These are phyloP conservation scores for Ceratobasidium sp. DNA, from an alignment of 1,284 basidiomycete species.

Conservation along the genomic window DNA sequence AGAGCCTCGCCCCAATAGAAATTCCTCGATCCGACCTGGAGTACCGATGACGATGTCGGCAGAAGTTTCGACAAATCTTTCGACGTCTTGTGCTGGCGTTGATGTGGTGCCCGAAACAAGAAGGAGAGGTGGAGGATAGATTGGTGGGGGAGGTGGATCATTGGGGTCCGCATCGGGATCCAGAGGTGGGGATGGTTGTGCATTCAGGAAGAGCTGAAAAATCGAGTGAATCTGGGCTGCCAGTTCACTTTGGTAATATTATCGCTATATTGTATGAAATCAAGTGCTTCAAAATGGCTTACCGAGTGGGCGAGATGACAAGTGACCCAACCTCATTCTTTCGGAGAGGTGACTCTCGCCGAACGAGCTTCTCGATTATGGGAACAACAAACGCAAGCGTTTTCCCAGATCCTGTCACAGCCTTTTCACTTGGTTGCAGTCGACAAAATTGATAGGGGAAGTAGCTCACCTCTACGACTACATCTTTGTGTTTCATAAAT, in stretches of 20 bases:
- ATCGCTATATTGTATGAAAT: not conserved
- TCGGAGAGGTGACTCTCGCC: slow-evolving; percentile 69
- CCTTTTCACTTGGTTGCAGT: slow-evolving; percentile 54
- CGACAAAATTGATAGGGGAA: not conserved
- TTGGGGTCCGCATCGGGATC: slow-evolving; percentile 44
- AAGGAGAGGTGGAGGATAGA: slow-evolving; percentile 74
- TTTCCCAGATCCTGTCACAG: slow-evolving; percentile 98
- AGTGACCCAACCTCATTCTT: slow-evolving; percentile 89
- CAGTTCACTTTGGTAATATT: slow-evolving; percentile 72
- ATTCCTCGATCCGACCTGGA: slow-evolving; percentile 95
- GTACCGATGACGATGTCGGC: slow-evolving; percentile 92
- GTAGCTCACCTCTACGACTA: slow-evolving; percentile 82
- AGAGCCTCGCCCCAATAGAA: slow-evolving; percentile 78
- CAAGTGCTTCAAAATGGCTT: slow-evolving; percentile 44
- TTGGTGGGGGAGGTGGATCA: slow-evolving; percentile 47
- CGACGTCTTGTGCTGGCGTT: slow-evolving; percentile 77
- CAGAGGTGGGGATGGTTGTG: slow-evolving; percentile 57
- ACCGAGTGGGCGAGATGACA: slow-evolving; percentile 94
- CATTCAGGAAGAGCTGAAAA: slow-evolving; percentile 77
- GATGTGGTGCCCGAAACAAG: slow-evolving; percentile 84
- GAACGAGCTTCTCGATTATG: slow-evolving; percentile 83
- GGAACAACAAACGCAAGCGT: slow-evolving; percentile 96
- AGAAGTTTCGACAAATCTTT: slow-evolving; percentile 72
- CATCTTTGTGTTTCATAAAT: slow-evolving; percentile 96
- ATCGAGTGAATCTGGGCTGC: slow-evolving; percentile 93